phyloP scores from a whole-genome alignment of 1,284 basidiomycete genomes.

The Gomphus bonarii region DNA sequence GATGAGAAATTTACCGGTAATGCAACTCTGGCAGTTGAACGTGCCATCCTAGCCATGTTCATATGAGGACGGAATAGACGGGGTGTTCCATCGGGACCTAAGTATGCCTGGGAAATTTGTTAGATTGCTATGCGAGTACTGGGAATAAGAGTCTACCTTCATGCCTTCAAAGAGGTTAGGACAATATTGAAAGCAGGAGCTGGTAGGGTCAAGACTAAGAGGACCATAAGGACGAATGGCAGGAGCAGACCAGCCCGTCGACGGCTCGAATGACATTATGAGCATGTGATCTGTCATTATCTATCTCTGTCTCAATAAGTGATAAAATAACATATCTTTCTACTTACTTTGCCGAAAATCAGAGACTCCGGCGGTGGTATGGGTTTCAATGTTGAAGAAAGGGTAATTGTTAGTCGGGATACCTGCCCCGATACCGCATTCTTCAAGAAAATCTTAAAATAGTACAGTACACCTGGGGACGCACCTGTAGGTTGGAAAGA shows the following conservation, averaged over 20 bases:
- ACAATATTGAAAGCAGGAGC: slow-evolving; percentile 70
- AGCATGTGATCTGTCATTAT: slow-evolving; percentile 77
- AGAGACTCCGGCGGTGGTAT: slow-evolving; percentile 26
- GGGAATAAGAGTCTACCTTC: slow-evolving; percentile 40
- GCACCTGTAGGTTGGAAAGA: neutral
- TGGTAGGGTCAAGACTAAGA: slow-evolving; percentile 60
- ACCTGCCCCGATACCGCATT: slow-evolving; percentile 22
- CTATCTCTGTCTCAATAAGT: slow-evolving; percentile 5
- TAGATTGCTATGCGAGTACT: neutral
- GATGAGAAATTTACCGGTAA: slow-evolving; percentile 39
- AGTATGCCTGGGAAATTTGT: slow-evolving; percentile 49
- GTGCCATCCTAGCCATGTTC: slow-evolving; percentile 71
- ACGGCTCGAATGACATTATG: slow-evolving; percentile 49
- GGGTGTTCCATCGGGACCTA: slow-evolving; percentile 50
- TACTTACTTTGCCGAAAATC: slow-evolving; percentile 28
- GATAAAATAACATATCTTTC: neutral
- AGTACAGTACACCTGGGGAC: neutral
- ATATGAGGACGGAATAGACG: slow-evolving; percentile 70
- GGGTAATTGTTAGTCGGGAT: slow-evolving; percentile 29
- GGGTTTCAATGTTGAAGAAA: slow-evolving; percentile 26
- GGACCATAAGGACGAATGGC: slow-evolving; percentile 74
- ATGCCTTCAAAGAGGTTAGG: slow-evolving; percentile 81
- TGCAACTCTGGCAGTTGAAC: slow-evolving; percentile 50
- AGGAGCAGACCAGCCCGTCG: slow-evolving; percentile 68
- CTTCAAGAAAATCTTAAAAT: neutral